Conservation (phyloP, 1,284 basidiomycete species). For the Pterulicium gracile region DNA sequence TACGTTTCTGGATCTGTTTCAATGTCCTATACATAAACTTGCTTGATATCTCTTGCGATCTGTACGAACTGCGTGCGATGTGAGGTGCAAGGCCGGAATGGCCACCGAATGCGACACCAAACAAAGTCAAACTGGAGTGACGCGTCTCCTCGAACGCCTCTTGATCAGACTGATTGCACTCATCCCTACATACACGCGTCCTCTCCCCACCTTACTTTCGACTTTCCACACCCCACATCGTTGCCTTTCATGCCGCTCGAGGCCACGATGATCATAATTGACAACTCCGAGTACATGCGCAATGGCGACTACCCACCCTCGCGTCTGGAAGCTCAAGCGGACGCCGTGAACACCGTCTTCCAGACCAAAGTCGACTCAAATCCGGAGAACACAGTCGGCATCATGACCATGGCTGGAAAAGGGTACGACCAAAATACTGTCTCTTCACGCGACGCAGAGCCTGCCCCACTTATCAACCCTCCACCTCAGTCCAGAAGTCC, state of each 20-base stretch:
- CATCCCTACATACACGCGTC: constrained; percentile 7
- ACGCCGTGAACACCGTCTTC: constrained; percentile 88
- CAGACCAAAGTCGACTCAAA: constrained; percentile 91
- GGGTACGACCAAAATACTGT: constrained; percentile 43
- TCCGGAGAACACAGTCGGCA: constrained; percentile 93
- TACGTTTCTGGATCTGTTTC: too few relatives aligned
- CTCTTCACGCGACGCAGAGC: constrained; percentile 1
- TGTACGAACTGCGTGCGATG: too few relatives aligned
- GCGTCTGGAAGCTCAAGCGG: constrained; percentile 82
- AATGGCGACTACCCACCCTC: constrained; percentile 93
- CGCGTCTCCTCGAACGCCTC: background rate
- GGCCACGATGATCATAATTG: constrained; percentile 88
- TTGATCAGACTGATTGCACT: too few relatives aligned
- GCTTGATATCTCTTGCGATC: too few relatives aligned
- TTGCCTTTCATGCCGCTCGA: constrained; percentile 75
- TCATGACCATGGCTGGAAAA: constrained; percentile 97
- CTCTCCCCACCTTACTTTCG: constrained; percentile 5
- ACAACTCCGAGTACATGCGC: constrained; percentile 93
- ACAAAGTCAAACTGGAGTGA: constrained; percentile 1
- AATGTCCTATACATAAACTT: too few relatives aligned
- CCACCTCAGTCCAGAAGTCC: constrained; percentile 72
- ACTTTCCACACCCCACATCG: background rate
- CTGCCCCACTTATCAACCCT: constrained; percentile 3
- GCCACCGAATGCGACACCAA: too few relatives aligned
- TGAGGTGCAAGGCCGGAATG: too few relatives aligned